phyloP scores from a whole-genome alignment of 306 rosid genomes.

The Trifolium repens region DNA sequence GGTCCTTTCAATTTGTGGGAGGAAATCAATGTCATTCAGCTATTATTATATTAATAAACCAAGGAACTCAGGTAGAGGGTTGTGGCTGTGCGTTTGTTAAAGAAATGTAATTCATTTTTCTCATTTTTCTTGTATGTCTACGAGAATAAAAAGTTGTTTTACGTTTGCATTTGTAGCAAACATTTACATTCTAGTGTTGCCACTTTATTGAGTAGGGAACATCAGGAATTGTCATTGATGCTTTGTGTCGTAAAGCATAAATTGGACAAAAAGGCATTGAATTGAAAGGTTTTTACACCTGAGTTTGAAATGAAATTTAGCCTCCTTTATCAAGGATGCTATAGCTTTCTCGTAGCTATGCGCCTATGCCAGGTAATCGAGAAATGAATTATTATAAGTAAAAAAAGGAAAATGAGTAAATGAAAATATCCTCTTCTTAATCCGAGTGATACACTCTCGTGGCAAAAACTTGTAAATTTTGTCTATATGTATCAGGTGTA shows the following conservation, averaged over 20 bases:
- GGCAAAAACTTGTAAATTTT: no score
- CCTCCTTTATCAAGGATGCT: background rate
- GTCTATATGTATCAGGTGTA: no score
- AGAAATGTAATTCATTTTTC: conserved; percentile 37
- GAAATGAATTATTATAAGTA: no score
- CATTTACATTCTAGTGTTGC: background rate
- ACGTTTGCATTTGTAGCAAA: conserved; percentile 24
- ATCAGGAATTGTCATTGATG: background rate
- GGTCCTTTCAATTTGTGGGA: conserved; percentile 39
- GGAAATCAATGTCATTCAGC: conserved; percentile 37
- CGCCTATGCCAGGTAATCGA: background rate
- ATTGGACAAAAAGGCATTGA: background rate
- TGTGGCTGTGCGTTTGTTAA: conserved; percentile 32
- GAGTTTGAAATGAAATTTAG: background rate
- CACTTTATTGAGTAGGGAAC: background rate
- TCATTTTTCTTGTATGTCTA: background rate
- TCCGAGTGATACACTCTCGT: background rate
- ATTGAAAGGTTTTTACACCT: background rate
- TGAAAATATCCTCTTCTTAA: background rate
- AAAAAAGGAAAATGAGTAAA: background rate
- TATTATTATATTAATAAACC: conserved; percentile 46
- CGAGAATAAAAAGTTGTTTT: conserved; percentile 6
- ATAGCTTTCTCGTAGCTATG: background rate
- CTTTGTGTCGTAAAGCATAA: background rate
- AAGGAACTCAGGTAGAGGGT: conserved; percentile 34